phyloP scores from a whole-genome alignment of 768 basidiomycete genomes.

The Lyophyllum shimeji region DNA sequence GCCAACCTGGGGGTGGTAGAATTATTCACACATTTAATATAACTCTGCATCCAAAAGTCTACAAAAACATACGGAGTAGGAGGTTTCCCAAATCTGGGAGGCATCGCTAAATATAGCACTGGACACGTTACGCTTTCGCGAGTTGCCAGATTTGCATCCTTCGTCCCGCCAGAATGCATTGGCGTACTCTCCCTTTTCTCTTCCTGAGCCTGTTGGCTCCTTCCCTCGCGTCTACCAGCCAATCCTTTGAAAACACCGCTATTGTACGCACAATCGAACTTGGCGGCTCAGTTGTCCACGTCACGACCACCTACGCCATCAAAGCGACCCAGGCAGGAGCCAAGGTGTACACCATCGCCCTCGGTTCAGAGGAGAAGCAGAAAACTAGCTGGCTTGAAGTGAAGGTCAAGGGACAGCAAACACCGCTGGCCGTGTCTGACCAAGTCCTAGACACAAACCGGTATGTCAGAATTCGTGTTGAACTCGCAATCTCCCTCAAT shows the following conservation, averaged over 20 bases:
- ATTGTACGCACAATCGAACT: constrained; percentile 89
- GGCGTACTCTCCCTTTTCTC: constrained; percentile 48
- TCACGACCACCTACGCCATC: constrained; percentile 87
- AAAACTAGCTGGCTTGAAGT: constrained; percentile 79
- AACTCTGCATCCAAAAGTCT: background rate
- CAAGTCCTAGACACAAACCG: constrained; percentile 45
- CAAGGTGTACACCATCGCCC: constrained; percentile 65
- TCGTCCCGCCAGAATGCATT: constrained; percentile 34
- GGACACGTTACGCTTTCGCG: constrained; percentile 39
- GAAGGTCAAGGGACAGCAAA: constrained; percentile 70
- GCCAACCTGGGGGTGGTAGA: constrained; percentile 79
- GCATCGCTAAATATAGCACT: constrained; percentile 21
- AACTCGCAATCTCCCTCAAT: constrained; percentile 6
- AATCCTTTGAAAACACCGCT: constrained; percentile 84
- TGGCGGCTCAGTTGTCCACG: constrained; percentile 82
- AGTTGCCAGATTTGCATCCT: background rate
- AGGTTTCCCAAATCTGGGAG: constrained; percentile 2
- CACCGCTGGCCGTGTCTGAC: constrained; percentile 50
- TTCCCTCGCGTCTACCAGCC: constrained; percentile 35
- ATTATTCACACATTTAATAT: constrained; percentile 15
- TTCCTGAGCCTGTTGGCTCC: constrained; percentile 40
- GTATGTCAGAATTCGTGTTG: constrained; percentile 37
- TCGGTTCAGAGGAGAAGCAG: constrained; percentile 59
- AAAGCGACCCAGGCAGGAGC: constrained; percentile 65
- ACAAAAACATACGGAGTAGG: too few species aligned